Conservation (phyloP, 345 rosid species). For the Euclidium syriacum region DNA sequence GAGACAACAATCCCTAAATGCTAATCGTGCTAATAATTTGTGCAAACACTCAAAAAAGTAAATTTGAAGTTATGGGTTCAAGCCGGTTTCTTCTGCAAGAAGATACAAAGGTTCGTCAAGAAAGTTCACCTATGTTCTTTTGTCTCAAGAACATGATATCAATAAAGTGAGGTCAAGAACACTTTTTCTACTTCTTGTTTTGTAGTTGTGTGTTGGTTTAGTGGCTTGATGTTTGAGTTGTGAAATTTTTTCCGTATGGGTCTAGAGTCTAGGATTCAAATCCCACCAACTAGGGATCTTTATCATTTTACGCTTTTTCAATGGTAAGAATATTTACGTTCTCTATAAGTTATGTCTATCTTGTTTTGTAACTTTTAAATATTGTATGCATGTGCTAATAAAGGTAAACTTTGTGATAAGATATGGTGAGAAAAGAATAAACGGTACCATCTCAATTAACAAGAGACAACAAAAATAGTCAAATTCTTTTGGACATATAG, state of each 20-base stretch:
- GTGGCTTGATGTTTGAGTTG: too few relatives aligned
- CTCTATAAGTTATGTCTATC: too few relatives aligned
- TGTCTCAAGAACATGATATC: background rate
- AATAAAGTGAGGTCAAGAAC: background rate
- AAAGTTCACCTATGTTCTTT: background rate
- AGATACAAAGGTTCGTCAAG: background rate
- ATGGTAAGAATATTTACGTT: too few relatives aligned
- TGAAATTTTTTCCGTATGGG: too few relatives aligned
- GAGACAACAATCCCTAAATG: background rate
- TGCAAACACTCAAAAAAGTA: background rate
- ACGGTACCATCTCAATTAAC: background rate
- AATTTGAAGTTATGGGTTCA: background rate
- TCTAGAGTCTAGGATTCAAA: too few relatives aligned
- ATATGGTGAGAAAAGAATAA: background rate
- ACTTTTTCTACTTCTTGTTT: background rate
- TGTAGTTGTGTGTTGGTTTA: background rate
- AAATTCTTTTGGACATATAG: background rate
- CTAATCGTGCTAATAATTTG: background rate
- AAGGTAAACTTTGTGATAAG: background rate
- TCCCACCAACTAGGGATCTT: too few relatives aligned
- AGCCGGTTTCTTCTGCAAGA: slow-evolving; percentile 4
- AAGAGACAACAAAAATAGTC: background rate
- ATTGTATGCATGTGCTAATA: background rate
- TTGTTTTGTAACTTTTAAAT: background rate
- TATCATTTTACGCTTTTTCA: too few relatives aligned